Evolutionary conservation across 257 asterid species (phyloP), one percentile per base, ranked within the genome.

Genomic region (Eucommia ulmoides): DNA sequence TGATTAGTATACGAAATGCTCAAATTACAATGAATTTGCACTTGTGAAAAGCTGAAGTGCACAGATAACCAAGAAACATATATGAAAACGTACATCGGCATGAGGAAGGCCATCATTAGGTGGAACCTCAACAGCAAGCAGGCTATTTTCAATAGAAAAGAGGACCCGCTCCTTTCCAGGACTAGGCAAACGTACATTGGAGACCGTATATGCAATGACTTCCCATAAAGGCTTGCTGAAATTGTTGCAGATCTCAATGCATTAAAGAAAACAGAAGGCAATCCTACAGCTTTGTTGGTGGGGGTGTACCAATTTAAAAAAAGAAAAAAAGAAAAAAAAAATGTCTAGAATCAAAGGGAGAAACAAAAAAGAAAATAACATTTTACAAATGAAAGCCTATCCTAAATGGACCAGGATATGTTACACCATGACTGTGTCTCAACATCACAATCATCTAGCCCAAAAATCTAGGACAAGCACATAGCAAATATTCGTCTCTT

Each of bases 151-250:
- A 41, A 89, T 58, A 19, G 94, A 67, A 74, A 89, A 89, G 52
- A 89, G 67, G 51, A 82, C 93, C 41, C 82, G 67, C 42, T 82
- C 96, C 71, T 76, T 85, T 63, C 98, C 98, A 71, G 94, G 96
- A 38, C 76, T 75, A 65, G 98, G 98, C 70, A 85, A 62, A 65
- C 94, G 96, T 42, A 85, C 85, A 69, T 78, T 73, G 65, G 91
- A 82, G 23, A 89, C 82, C 47, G 83, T 20, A 74, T 57, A 62
- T 51, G 93, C 84, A 49, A 89, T 68, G 54, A 81, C 74, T 45
- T 89, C 93, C 98, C 98, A 89, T 53, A 89, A 68, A 24, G 91
- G 98, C 79, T 76, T 78, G 85, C 98, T 89, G 91, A 76, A 89
- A 80, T 75, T 23, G 54, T 51, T 59, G 67, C 55, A 62, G 64